Conservation (phyloP, 1,284 basidiomycete genomes). For the Stereum hirsutum region DNA sequence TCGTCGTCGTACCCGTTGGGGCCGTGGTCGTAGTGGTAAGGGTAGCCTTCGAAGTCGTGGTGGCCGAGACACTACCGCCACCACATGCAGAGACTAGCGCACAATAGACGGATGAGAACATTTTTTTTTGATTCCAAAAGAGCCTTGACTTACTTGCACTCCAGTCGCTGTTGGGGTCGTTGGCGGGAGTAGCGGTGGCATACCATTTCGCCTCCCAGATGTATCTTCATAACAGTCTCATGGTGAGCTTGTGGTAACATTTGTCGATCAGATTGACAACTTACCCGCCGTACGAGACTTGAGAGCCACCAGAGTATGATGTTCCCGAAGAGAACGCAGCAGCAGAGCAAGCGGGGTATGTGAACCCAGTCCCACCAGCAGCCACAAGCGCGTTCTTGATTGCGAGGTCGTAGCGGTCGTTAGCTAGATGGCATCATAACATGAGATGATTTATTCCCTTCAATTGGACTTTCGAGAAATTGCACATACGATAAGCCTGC, state of each 20-base stretch:
- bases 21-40: neutral
- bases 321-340: constrained; percentile 40
- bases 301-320: constrained; percentile 40
- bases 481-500: constrained; percentile 50
- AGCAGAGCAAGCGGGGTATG: constrained; percentile 51
- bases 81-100: neutral
- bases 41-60: constrained; percentile 13
- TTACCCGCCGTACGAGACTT: constrained; percentile 48
- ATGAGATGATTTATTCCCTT: neutral
- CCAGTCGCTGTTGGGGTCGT: constrained; percentile 49
- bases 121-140: constrained; percentile 4
- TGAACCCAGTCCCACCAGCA: constrained; percentile 59
- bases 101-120: neutral
- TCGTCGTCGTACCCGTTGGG: neutral
- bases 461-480: neutral
- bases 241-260: constrained; percentile 1
- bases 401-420: constrained; percentile 47
- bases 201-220: constrained; percentile 65
- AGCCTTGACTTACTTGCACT: constrained; percentile 35
- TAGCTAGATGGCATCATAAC: constrained; percentile 26
- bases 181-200: constrained; percentile 38
- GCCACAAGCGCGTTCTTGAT: constrained; percentile 53
- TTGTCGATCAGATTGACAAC: constrained; percentile 9
- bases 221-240: constrained; percentile 32
- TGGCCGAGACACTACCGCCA: constrained; percentile 1